Conservation (phyloP, 2,329 filamentous ascomycete genomes). For the Fusarium humuli region DNA sequence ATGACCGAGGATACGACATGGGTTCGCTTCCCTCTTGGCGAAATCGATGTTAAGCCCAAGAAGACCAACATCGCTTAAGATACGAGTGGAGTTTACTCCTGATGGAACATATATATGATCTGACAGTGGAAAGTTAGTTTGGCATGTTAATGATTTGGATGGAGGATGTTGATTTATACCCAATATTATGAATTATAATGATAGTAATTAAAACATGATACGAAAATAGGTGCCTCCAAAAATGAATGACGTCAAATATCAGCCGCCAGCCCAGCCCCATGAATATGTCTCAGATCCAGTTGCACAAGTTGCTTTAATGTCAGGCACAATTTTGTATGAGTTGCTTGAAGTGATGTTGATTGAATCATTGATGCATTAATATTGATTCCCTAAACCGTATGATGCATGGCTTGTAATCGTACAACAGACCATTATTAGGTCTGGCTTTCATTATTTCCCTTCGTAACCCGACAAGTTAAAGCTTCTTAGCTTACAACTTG, state of each 20-base stretch:
- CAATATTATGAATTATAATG: not conserved
- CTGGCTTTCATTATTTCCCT: conserved; percentile 25
- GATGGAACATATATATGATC: not conserved
- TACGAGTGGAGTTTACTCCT: not conserved
- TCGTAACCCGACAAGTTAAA: not conserved
- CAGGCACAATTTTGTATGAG: too few species aligned
- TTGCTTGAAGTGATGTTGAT: not conserved
- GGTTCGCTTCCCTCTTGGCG: conserved; percentile 56
- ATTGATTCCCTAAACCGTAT: conserved; percentile 29
- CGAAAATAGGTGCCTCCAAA: not conserved
- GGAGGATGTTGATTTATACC: not conserved
- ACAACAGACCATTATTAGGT: conserved; percentile 25
- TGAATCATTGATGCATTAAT: conserved; percentile 25
- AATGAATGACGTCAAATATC: conserved; percentile 14
- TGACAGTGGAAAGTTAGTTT: not conserved
- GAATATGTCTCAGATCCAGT: not conserved
- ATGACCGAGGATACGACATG: conserved; percentile 57
- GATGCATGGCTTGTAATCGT: conserved; percentile 40
- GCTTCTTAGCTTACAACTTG: conserved; percentile 31
- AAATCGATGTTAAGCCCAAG: conserved; percentile 42
- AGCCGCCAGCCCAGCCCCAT: not conserved
- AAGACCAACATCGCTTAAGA: conserved; percentile 43
- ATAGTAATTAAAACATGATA: not conserved
- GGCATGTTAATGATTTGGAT: not conserved
- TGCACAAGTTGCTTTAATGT: not conserved